Percentiles rank a stretch among this genome's conserved stretches.
phyloP scores from a whole-genome alignment of 2,329 filamentous ascomycete genomes.

The Aureobasidium sp. region DNA sequence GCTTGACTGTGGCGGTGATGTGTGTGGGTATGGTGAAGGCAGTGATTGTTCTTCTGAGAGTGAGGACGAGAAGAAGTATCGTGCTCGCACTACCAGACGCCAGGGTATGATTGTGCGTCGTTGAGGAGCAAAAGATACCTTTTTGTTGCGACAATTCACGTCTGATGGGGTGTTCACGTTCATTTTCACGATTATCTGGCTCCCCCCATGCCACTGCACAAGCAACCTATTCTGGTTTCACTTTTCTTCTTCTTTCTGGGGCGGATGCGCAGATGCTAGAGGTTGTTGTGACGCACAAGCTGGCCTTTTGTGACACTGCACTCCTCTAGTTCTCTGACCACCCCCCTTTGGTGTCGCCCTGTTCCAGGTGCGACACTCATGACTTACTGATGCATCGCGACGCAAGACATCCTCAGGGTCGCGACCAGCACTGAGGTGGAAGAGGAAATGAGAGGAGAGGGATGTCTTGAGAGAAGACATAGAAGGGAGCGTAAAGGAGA shows the following conservation, averaged over 20 bases:
- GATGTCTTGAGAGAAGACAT: not conserved
- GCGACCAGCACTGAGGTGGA: slow-evolving; percentile 1
- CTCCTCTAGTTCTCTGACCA: not conserved
- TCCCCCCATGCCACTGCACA: not conserved
- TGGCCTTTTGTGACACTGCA: not conserved
- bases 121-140: not conserved
- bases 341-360: not conserved
- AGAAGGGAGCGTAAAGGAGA: not conserved
- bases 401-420: not conserved
- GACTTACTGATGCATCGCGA: slow-evolving; percentile 3
- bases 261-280: not conserved
- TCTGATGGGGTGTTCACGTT: not conserved
- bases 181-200: not conserved
- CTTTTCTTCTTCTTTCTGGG: not conserved
- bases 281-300: not conserved
- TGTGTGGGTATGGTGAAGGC: slow-evolving; percentile 73
- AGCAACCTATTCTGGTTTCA: not conserved
- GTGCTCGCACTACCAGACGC: slow-evolving; percentile 46
- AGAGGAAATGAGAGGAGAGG: not conserved
- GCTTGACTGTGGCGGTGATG: slow-evolving; percentile 85
- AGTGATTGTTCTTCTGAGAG: slow-evolving; percentile 62
- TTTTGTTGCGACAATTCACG: too few relatives aligned
- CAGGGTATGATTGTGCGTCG: slow-evolving; percentile 55
- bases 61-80: slow-evolving; percentile 47
- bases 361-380: not conserved